phyloP scores from a whole-genome alignment of 192 early-diverging fungal genomes.

The Jimgerdemannia lactiflua region DNA sequence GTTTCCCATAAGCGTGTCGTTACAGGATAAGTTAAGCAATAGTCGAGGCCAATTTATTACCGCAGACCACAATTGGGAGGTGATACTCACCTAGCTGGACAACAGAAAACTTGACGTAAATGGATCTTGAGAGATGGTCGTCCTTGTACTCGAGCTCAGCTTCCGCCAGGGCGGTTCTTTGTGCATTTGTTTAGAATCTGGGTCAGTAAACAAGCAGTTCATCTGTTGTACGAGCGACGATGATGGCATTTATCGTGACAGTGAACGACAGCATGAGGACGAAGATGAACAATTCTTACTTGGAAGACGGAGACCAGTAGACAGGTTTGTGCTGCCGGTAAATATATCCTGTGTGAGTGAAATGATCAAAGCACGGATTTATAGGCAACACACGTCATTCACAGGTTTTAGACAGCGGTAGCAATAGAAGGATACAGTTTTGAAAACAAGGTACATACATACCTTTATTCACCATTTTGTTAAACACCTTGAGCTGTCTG shows the following conservation, averaged over 20 bases:
- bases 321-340: slow-evolving; percentile 79
- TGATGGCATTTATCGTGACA: not conserved
- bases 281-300: slow-evolving; percentile 15
- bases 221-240: not conserved
- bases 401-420: no score
- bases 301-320: slow-evolving; percentile 82
- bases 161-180: slow-evolving; percentile 73
- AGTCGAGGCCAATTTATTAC: slow-evolving; percentile 5
- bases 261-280: not conserved
- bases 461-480: slow-evolving; percentile 67
- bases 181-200: no score
- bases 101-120: slow-evolving; percentile 67
- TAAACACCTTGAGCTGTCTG: slow-evolving; percentile 68
- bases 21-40: slow-evolving; percentile 9
- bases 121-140: slow-evolving; percentile 64
- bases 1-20: not conserved
- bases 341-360: slow-evolving; percentile 50
- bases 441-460: slow-evolving; percentile 14
- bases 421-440: not conserved
- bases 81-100: slow-evolving; percentile 35
- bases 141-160: slow-evolving; percentile 79
- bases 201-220: not conserved
- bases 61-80: not conserved
- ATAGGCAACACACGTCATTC: no score
- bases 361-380: not conserved